phyloP scores from a whole-genome alignment of 2,329 filamentous ascomycete species.

The Venturia aucupariae region DNA sequence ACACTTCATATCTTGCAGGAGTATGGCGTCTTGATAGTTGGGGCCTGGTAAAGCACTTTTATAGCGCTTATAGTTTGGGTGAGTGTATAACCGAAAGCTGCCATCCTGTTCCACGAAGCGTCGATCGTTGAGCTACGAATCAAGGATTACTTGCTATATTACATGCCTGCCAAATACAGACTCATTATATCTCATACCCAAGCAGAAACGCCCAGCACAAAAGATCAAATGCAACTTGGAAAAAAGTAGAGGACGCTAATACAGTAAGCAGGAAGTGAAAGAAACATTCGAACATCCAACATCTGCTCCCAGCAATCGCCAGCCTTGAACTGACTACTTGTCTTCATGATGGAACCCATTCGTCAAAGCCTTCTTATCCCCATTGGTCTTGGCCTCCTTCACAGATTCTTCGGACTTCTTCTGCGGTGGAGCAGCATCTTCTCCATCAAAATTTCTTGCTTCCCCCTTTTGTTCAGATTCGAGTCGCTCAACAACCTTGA shows the following conservation, averaged over 20 bases:
- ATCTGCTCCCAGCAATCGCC: no score
- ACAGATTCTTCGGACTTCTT: not conserved
- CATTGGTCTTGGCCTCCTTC: conserved; percentile 5
- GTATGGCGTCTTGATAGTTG: not conserved
- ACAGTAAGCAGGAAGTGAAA: not conserved
- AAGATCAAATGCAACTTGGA: not conserved
- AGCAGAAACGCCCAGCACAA: not conserved
- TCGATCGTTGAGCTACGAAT: not conserved
- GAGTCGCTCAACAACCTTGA: conserved; percentile 18
- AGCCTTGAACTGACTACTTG: no score
- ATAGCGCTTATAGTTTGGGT: not conserved
- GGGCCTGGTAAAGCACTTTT: not conserved
- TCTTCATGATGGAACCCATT: not conserved
- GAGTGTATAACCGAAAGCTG: not conserved
- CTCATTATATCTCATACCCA: not conserved
- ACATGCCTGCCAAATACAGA: not conserved
- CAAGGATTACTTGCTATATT: not conserved
- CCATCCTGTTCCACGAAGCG: not conserved
- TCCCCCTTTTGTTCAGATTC: conserved; percentile 11
- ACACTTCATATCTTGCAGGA: not conserved
- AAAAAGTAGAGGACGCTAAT: not conserved
- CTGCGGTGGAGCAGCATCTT: not conserved
- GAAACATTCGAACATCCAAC: not conserved
- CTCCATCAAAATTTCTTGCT: not conserved
- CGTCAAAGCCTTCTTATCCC: not conserved